Percentiles rank a stretch among this genome's conserved stretches.
Conservation (phyloP, 306 rosid species). For the Dryas octopetala region DNA sequence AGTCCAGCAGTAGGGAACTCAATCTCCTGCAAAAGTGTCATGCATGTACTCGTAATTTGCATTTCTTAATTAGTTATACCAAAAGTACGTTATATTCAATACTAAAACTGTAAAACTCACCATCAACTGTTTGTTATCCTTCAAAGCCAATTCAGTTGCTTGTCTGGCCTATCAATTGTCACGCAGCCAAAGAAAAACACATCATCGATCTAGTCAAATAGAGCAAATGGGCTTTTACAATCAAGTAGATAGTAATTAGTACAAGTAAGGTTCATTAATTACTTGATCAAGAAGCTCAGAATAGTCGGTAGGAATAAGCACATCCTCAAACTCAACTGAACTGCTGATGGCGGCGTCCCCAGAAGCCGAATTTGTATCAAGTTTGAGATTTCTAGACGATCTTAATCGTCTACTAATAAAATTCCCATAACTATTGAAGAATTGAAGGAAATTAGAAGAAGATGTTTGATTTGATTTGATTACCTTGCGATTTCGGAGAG, state of each 20-base stretch:
- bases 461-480: neutral
- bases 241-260: neutral
- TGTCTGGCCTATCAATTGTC: slow-evolving; percentile 57
- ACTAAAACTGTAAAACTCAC: slow-evolving; percentile 40
- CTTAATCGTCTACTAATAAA: slow-evolving; percentile 17
- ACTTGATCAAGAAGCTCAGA: slow-evolving; percentile 84
- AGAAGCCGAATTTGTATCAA: slow-evolving; percentile 38
- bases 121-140: slow-evolving; percentile 75
- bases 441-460: slow-evolving; percentile 4
- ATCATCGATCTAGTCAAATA: too few species aligned
- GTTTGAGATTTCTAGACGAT: slow-evolving; percentile 26
- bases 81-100: slow-evolving; percentile 11
- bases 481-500: slow-evolving; percentile 41
- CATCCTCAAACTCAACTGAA: slow-evolving; percentile 55
- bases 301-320: slow-evolving; percentile 72
- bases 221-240: neutral
- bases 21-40: slow-evolving; percentile 66
- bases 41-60: slow-evolving; percentile 27
- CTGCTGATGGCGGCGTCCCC: slow-evolving; percentile 28
- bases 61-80: slow-evolving; percentile 14
- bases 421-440: slow-evolving; percentile 14
- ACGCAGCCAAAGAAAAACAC: slow-evolving; percentile 7
- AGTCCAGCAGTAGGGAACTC: slow-evolving; percentile 98
- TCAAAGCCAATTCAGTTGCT: slow-evolving; percentile 74
- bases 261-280: neutral